A percentile compares a stretch with the other conserved stretches of the same genome.
phyloP scores from a whole-genome alignment of 2,329 filamentous ascomycete genomes.

The Aspergillus latus region DNA sequence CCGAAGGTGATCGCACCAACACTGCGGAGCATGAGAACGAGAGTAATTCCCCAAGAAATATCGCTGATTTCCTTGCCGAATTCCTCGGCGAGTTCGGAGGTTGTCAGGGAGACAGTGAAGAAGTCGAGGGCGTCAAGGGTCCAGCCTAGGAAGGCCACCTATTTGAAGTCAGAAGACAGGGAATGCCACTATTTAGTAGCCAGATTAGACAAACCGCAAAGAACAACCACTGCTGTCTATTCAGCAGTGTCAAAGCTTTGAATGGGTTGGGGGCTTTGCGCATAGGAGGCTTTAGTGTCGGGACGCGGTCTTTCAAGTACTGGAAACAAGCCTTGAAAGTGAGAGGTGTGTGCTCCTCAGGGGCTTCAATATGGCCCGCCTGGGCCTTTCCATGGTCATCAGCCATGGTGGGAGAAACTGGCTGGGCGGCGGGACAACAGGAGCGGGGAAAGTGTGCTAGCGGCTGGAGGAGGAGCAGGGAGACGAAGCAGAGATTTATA shows the following conservation, averaged over 20 bases:
- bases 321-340: conserved; percentile 33
- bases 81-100: conserved; percentile 52
- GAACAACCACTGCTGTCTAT: conserved; percentile 59
- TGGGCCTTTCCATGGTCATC: conserved; percentile 6
- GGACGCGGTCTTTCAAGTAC: conserved; percentile 56
- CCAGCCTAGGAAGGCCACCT: conserved; percentile 51
- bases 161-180: conserved; percentile 7
- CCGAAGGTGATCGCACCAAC: conserved; percentile 61
- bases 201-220: conserved; percentile 41
- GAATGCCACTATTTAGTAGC: not conserved
- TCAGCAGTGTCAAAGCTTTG: conserved; percentile 52
- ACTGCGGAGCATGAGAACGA: conserved; percentile 61
- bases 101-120: conserved; percentile 61
- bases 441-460: not conserved
- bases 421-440: not conserved
- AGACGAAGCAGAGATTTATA: conserved; percentile 1
- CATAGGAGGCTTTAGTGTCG: conserved; percentile 58
- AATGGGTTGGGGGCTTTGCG: conserved; percentile 56
- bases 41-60: conserved; percentile 60
- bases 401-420: not conserved
- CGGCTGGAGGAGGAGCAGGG: not conserved
- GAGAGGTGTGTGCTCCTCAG: conserved; percentile 20
- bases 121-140: conserved; percentile 61
- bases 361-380: not conserved
- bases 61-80: conserved; percentile 57